Base-by-base conservation (phyloP, 805 yeast species). In the Maudiozyma bulderi region DNA sequence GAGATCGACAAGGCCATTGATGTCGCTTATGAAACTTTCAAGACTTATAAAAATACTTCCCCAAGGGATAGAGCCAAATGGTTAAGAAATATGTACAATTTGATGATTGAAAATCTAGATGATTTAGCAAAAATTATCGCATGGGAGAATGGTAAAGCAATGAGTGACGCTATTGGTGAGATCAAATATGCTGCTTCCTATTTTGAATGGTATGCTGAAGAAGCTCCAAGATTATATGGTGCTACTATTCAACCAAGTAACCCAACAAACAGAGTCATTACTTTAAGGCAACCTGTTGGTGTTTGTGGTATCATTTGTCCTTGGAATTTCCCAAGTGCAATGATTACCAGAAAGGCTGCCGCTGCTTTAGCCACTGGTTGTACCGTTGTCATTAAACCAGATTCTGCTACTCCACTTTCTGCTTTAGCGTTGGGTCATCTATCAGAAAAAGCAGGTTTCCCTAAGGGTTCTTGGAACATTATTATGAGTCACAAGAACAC, bases 201-300 rank as follows among this genome's bases (percentile, higher is more conserved):
- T 66, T 84, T 86, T 64, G 89, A 87, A 61, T 90, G 97, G 96
- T 90, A 81, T 61, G 74, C 95, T 33, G 82, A 77, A 60, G 83
- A 77, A 57, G 81, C 82, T 11, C 75, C 78, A 55, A 64, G 83
- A 53, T 59, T 71, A 31, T 76, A 77, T 57, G 82, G 84, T 45
- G 68, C 73, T 50, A 76, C 81, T 2, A 78, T 78, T 50, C 82
- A 77, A 56, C 80, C 84, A 8, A 51, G 73, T 26, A 75, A 73
- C 57, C 68, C 73, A 44, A 64, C 72, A 46, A 78, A 75, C 57
- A 73, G 81, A 60, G 75, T 76, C 26, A 67, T 74, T 52, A 77
- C 84, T 20, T 57, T 71, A 46, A 77, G 74, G 55, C 81, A 80
- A 58, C 83, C 84, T 5, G 73, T 81, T 46, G 86, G 86, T 45